Evolutionary conservation across 257 asterid genomes (phyloP), one percentile per base, ranked within the genome.

Genomic region (Capsicum pubescens): DNA sequence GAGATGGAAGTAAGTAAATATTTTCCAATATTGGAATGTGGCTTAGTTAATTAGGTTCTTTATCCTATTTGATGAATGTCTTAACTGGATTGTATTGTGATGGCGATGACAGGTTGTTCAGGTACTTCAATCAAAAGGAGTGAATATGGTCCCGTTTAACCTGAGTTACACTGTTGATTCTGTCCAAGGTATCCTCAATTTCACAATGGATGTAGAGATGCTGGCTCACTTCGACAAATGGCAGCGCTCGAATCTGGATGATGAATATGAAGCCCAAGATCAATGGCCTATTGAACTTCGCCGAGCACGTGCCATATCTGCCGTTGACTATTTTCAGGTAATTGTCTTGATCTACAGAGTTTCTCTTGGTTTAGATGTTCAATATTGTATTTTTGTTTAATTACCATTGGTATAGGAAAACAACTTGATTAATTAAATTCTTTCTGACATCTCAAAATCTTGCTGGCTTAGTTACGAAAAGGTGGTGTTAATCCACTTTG

Each of bases 281-380:
- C 99, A 97, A 69, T 97, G 99, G 99, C 99, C 99, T 42, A 86
- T 90, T 84, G 97, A 97, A 85, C 97, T 97, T 83, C 94, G 95
- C 13, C 91, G 97, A 55, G 98, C 98, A 79, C 97, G 98, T 86
- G 97, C 91, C 50, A 44, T 97, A 56, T 92, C 98, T 63, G 98
- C 99, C 1, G 98, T 97, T 9, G 99, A 95, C 86, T 97, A 92
- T 86, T 50, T 97, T 83, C 99, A 97, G 90, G 98, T 93, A 92
- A 77, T 50, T 74, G 44, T 50, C 61, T 21, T 74, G 61, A 50
- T 13, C 61, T 74, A 74, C 46, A 50, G 35, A 74, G 42, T 46
- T 72, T 72, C 59, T 72, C 59, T 72, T 52, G 39, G 42, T 48
- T 72, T 46, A 21, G 61, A 21, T 74, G 46, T 74, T 21, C 21